A percentile compares a stretch with the other conserved stretches of the same genome.
Conservation (phyloP, 768 basidiomycete genomes). For the Amanita polypyramis region DNA sequence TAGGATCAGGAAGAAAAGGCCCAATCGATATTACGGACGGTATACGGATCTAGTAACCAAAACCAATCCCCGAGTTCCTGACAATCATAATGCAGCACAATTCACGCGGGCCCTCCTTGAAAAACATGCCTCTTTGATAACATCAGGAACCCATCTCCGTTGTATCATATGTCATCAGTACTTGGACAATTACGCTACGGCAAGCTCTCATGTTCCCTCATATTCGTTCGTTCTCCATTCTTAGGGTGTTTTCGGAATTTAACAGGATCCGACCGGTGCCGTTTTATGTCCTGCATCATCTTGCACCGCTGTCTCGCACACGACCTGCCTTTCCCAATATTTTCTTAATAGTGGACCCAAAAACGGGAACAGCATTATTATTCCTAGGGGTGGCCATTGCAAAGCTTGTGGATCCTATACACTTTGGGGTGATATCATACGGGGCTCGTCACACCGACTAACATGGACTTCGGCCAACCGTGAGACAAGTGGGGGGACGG, state of each 20-base stretch:
- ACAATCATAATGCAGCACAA: slow-evolving; percentile 20
- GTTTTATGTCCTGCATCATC: slow-evolving; percentile 40
- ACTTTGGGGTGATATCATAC: slow-evolving; percentile 63
- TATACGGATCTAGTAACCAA: slow-evolving; percentile 15
- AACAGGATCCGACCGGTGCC: slow-evolving; percentile 38
- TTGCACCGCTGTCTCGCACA: slow-evolving; percentile 47
- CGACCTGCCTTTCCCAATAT: slow-evolving; percentile 40
- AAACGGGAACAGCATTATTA: slow-evolving; percentile 18
- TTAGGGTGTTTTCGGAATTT: slow-evolving; percentile 2
- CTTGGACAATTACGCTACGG: slow-evolving; percentile 29
- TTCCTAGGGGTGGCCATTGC: slow-evolving; percentile 59
- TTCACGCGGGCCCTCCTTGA: slow-evolving; percentile 39
- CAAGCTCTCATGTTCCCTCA: slow-evolving; percentile 18
- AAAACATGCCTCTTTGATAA: slow-evolving; percentile 35
- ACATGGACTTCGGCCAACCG: slow-evolving; percentile 20
- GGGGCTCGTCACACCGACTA: slow-evolving; percentile 47
- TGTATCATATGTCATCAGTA: slow-evolving; percentile 40
- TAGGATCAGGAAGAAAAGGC: slow-evolving; percentile 42
- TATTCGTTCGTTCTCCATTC: not conserved
- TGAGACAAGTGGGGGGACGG: slow-evolving; percentile 22
- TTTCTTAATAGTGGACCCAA: slow-evolving; percentile 26
- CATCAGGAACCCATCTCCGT: slow-evolving; percentile 19
- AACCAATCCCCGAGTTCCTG: not conserved
- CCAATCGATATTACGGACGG: slow-evolving; percentile 53
- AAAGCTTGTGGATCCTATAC: slow-evolving; percentile 38